A percentile compares a stretch with the other conserved stretches of the same genome.
These are phyloP conservation scores for Usnea hakonensis DNA, from an alignment of 495 filamentous ascomycete species.

Conservation along the genomic window DNA sequence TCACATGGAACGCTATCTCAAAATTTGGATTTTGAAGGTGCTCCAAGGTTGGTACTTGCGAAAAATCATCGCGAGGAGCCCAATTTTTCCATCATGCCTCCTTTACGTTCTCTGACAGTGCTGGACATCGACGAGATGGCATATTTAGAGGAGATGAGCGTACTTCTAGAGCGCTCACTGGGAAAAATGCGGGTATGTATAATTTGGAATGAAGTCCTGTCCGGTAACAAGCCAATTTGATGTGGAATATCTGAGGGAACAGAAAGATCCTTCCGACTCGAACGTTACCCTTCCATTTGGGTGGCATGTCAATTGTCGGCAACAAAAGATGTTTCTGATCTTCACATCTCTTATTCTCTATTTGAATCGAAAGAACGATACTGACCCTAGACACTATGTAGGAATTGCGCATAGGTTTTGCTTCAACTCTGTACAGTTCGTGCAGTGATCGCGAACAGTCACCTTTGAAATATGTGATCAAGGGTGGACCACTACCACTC, in stretches of 20 bases:
- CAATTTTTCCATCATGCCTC: constrained; percentile 75
- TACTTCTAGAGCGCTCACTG: constrained; percentile 68
- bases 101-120: constrained; percentile 72
- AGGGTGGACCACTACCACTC: constrained; percentile 10
- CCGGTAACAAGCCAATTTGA: too few species aligned
- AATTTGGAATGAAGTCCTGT: too few species aligned
- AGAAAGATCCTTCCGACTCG: too few species aligned
- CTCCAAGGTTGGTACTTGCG: constrained; percentile 26
- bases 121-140: constrained; percentile 82
- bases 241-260: too few species aligned
- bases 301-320: too few species aligned
- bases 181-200: constrained; percentile 51
- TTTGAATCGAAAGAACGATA: too few species aligned
- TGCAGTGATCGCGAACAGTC: not conserved
- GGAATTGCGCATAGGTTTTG: constrained; percentile 79
- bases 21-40: constrained; percentile 14
- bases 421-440: constrained; percentile 43
- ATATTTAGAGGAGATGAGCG: constrained; percentile 83
- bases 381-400: too few species aligned
- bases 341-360: too few species aligned
- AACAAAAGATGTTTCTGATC: too few species aligned
- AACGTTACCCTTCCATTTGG: too few species aligned
- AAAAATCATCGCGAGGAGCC: constrained; percentile 66
- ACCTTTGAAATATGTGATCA: not conserved
- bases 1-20: constrained; percentile 11